These are phyloP conservation scores for Boletus patriciae DNA, from an alignment of 768 basidiomycete genomes.

Conservation along the genomic window DNA sequence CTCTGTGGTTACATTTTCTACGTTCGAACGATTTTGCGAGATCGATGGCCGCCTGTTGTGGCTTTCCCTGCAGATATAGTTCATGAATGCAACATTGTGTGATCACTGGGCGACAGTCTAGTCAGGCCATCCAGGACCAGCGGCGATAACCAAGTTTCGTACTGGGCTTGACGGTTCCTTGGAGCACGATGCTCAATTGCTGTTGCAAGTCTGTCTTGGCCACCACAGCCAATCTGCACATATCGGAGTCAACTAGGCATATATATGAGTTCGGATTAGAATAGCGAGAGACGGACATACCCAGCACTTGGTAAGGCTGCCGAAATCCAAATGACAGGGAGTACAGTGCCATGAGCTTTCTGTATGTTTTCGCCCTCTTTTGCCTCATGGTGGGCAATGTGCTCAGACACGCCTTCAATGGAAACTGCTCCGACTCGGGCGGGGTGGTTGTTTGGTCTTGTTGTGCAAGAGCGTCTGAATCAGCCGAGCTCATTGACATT, in stretches of 20 bases:
- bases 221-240: slow-evolving; percentile 67
- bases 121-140: slow-evolving; percentile 30
- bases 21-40: slow-evolving; percentile 93
- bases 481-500: neutral
- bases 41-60: slow-evolving; percentile 74
- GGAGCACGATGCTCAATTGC: slow-evolving; percentile 73
- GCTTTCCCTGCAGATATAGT: slow-evolving; percentile 80
- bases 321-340: slow-evolving; percentile 85
- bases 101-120: slow-evolving; percentile 77
- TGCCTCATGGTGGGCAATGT: slow-evolving; percentile 67
- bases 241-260: slow-evolving; percentile 75
- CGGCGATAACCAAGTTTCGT: slow-evolving; percentile 34
- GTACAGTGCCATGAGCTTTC: slow-evolving; percentile 92
- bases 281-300: slow-evolving; percentile 43
- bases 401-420: neutral
- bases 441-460: slow-evolving; percentile 26
- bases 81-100: slow-evolving; percentile 97
- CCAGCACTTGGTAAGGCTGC: slow-evolving; percentile 90
- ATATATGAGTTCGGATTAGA: slow-evolving; percentile 6
- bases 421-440: too few relatives aligned
- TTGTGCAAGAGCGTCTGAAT: slow-evolving; percentile 19
- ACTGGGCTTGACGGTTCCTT: slow-evolving; percentile 92
- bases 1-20: slow-evolving; percentile 91
- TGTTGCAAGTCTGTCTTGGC: slow-evolving; percentile 76
- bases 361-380: slow-evolving; percentile 92